Base-by-base conservation (phyloP, 1,284 basidiomycete species). In the Anthracocystis panici-leucophaei region DNA sequence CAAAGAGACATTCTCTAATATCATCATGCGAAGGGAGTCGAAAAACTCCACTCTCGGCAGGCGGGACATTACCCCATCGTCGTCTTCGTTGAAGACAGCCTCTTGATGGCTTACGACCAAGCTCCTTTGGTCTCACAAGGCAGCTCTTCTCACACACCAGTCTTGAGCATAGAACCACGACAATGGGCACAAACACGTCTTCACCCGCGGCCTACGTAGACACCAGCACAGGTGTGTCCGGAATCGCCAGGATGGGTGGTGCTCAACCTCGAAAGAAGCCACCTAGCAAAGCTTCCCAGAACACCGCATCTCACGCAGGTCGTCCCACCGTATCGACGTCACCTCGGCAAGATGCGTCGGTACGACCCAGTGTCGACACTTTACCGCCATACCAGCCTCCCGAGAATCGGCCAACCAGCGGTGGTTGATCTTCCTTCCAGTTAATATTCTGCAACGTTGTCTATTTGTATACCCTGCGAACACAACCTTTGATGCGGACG, bases 191-290 rank as follows among this genome's bases (percentile, higher is more conserved):
- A 23, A 70, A 61, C 44, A 65, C 62, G 2, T 70, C 67, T 18
- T 65, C 62, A 31, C 67, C 67, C 14, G 67, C 67, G n/a, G 57
- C 68, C 2, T 65, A 65, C 33, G 62, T 71, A 20, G 58, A 71
- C 45, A 40, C 65, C 5, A 48, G 10, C 40, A 50, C 58, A 9
- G 52, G 44, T n/a, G 31, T 53, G n/a, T 60, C 53, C 9, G 67
- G 61, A n/a, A 55, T 69, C 18, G 66, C 66, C 4, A 56, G 67
- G 33, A 65, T 70, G 67, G 54, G 68, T n/a, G 68, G 68, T 12
- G 68, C 62, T 50, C 68, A 71, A 53, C 54, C 68, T n/a, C 63
- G 58, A 25, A 61, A 41, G 6, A 70, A 57, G n/a, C 8, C 52
- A 5, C 27, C 55, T 6, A 7, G 12, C 12, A 29, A 33, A 21